Evolutionary conservation across 257 asterid species (phyloP).

Genomic region (Plectranthus barbatus): DNA sequence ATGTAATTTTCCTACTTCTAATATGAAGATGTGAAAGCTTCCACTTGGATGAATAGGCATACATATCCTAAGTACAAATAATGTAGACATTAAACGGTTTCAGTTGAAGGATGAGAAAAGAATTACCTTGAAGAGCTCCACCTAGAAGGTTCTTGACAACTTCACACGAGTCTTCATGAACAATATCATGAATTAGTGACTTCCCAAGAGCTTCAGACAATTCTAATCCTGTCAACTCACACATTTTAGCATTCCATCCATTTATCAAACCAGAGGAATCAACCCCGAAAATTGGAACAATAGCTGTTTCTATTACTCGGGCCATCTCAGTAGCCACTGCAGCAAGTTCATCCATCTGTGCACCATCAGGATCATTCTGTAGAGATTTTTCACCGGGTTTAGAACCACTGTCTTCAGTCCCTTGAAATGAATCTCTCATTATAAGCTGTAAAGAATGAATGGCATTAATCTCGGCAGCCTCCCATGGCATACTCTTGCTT

Average conservation of each 20-base stretch:
- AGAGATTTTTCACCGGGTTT: slow-evolving; percentile 10
- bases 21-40: neutral
- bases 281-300: slow-evolving; percentile 60
- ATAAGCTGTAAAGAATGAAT: slow-evolving; percentile 61
- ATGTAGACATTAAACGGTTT: neutral
- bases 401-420: slow-evolving; percentile 17
- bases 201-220: slow-evolving; percentile 48
- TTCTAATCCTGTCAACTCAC: slow-evolving; percentile 50
- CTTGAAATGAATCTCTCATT: slow-evolving; percentile 40
- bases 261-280: slow-evolving; percentile 44
- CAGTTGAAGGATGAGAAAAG: neutral
- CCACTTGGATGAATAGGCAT: neutral
- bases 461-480: slow-evolving; percentile 46
- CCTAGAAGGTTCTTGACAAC: slow-evolving; percentile 27
- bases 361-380: slow-evolving; percentile 8
- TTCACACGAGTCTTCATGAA: slow-evolving; percentile 45
- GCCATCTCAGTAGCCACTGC: slow-evolving; percentile 45
- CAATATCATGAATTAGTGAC: slow-evolving; percentile 29
- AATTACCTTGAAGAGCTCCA: slow-evolving; percentile 50
- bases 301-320: slow-evolving; percentile 52
- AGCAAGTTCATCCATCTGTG: slow-evolving; percentile 29
- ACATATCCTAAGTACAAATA: neutral
- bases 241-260: slow-evolving; percentile 64
- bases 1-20: too few species aligned
- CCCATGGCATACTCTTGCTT: slow-evolving; percentile 50